phyloP scores from a whole-genome alignment of 768 basidiomycete genomes.

The Kwoniella shandongensis region DNA sequence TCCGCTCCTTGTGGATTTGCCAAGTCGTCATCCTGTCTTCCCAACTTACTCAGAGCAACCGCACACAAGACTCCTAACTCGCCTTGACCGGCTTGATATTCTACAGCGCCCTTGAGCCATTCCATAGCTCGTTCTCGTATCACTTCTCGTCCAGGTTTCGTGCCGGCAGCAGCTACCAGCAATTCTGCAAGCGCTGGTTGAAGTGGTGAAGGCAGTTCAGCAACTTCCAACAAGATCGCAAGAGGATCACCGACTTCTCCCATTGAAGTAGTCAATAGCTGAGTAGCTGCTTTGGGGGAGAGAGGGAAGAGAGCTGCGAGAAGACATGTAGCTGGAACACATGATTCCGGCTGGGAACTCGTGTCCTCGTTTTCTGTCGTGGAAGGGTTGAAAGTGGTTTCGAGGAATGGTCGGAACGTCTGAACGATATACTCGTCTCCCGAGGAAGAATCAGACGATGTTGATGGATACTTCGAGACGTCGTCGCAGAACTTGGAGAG shows the following conservation, averaged over 20 bases:
- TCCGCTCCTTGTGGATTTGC: not conserved
- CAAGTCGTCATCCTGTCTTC: constrained; percentile 55
- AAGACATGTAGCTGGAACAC: constrained; percentile 27
- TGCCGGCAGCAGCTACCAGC: constrained; percentile 71
- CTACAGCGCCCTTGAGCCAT: constrained; percentile 69
- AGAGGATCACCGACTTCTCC: constrained; percentile 25
- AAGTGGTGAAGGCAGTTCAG: constrained; percentile 64
- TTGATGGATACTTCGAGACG: not conserved
- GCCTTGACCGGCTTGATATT: constrained; percentile 35
- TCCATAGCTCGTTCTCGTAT: constrained; percentile 61
- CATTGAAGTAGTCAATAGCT: constrained; percentile 21
- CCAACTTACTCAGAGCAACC: constrained; percentile 76
- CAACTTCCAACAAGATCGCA: constrained; percentile 58
- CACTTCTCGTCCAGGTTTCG: constrained; percentile 68
- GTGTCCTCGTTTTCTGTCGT: constrained; percentile 3
- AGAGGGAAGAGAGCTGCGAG: constrained; percentile 34
- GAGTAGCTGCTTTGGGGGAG: constrained; percentile 10
- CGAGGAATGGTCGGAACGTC: constrained; percentile 18
- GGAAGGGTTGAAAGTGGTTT: constrained; percentile 5
- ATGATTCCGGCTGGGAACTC: constrained; percentile 13
- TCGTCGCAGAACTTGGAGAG: constrained; percentile 30
- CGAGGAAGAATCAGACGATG: not conserved
- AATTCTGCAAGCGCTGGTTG: constrained; percentile 68
- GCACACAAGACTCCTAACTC: constrained; percentile 66
- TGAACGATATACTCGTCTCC: constrained; percentile 2